Base-by-base conservation (phyloP, 306 rosid species). In the Prunus armeniaca region DNA sequence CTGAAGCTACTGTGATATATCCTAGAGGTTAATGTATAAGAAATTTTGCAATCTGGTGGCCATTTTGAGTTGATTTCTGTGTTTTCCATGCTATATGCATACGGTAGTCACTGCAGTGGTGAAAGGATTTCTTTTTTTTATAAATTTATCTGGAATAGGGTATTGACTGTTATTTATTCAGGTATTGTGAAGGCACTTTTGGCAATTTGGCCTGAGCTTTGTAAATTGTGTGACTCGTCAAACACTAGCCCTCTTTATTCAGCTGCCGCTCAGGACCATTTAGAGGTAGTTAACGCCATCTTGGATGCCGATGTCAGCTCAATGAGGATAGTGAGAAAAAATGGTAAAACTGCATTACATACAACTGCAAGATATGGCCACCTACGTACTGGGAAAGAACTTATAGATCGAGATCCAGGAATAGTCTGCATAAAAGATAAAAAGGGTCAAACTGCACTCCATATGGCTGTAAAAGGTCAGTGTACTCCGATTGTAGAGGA, bases 391-490 rank as follows among this genome's bases (percentile, higher is more conserved):
- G 97, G 76, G 25, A 91, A 83, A 72, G 71, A 86, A 4, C 97
- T 95, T 52, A 77, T 92, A 22, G 87, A 83, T 2, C 88, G 91
- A 14, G 96, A 92, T 81, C 81, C 82, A 12, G 95, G 83, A 75
- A 88, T 95, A 65, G 91, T 90, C 28, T 69, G 86, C 61, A 83
- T 95, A 83, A 95, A 95, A 77, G 99, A 95, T 79, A 95, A 90
- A 77, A 95, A 95, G 64, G 92, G 92, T 67, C 99, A 95, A 85
- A 95, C 99, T 65, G 97, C 97, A 17, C 89, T 95, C 41, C 99
- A 95, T 79, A 95, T 95, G 99, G 96, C 99, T 49, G 97, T 89
- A 10, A 95, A 95, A 83, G 99, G 97, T 66, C 89, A 89, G 85
- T 72, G 87, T 74, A 77, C 86, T 47, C 71, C 30, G 24, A 89